These are phyloP conservation scores for Dothideomycetes sp. DNA, from an alignment of 2,329 filamentous ascomycete genomes.

Conservation along the genomic window DNA sequence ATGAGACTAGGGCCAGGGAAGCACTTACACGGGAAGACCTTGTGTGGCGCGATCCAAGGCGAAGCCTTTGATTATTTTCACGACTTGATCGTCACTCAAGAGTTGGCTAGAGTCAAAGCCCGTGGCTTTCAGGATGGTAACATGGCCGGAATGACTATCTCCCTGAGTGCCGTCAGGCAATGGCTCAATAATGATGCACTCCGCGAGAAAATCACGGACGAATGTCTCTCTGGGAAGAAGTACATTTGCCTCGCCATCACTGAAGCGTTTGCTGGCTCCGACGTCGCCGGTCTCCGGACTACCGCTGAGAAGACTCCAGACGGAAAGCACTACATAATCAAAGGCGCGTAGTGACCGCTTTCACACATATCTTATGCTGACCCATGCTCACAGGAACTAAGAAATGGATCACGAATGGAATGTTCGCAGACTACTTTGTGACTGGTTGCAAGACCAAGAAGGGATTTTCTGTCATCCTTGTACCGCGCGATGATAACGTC, in stretches of 20 bases:
- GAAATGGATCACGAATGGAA: constrained; percentile 80
- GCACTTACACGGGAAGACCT: constrained; percentile 60
- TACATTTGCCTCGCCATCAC: constrained; percentile 83
- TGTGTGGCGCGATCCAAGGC: constrained; percentile 56
- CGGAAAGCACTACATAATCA: constrained; percentile 59
- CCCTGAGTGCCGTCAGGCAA: constrained; percentile 67
- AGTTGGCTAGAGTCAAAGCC: constrained; percentile 58
- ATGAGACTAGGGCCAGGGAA: constrained; percentile 78
- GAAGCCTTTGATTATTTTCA: constrained; percentile 74
- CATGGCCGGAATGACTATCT: constrained; percentile 78
- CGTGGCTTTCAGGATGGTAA: constrained; percentile 80
- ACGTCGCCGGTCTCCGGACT: constrained; percentile 69
- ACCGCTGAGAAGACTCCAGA: constrained; percentile 67
- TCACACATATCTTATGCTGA: no score
- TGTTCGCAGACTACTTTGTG: constrained; percentile 75
- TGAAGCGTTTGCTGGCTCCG: constrained; percentile 60
- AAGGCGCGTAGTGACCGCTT: no score
- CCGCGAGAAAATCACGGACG: constrained; percentile 55
- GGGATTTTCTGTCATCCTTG: constrained; percentile 65
- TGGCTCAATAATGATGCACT: constrained; percentile 59
- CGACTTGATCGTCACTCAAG: constrained; percentile 64
- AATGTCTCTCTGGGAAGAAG: constrained; percentile 70
- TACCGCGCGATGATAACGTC: constrained; percentile 62
- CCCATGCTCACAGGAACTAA: no score
- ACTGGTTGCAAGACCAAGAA: constrained; percentile 69